A percentile compares a stretch with the other conserved stretches of the same genome.
Conservation (phyloP, 345 rosid genomes). For the Linum tenue region DNA sequence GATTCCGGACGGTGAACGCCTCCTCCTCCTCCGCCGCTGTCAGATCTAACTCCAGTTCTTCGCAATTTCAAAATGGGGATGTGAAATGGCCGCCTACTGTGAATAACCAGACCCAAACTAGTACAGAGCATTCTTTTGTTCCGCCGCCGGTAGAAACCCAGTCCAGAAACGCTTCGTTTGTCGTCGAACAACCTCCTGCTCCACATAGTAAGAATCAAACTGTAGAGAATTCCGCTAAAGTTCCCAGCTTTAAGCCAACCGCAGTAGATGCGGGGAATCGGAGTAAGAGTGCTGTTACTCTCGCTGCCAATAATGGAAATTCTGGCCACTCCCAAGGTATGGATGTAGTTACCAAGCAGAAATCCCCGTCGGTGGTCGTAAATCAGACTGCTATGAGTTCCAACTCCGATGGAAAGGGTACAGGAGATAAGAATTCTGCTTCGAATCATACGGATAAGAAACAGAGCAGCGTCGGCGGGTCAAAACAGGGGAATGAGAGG, state of each 20-base stretch:
- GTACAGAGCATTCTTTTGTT: neutral
- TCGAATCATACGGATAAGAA: conserved; percentile 19
- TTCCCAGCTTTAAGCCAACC: conserved; percentile 16
- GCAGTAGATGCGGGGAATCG: conserved; percentile 7
- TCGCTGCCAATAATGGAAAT: neutral
- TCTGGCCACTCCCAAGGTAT: neutral
- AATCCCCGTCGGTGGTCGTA: too few relatives aligned
- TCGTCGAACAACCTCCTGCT: conserved; percentile 1
- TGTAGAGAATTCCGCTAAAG: conserved; percentile 13
- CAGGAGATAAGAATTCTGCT: conserved; percentile 16
- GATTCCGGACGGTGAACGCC: neutral
- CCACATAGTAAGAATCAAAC: neutral
- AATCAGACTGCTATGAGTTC: too few relatives aligned
- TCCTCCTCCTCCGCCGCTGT: conserved; percentile 1
- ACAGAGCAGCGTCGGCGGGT: conserved; percentile 20
- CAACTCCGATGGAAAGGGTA: conserved; percentile 22
- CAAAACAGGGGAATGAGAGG: conserved; percentile 28
- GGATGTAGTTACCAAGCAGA: too few relatives aligned
- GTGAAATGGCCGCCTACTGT: conserved; percentile 5
- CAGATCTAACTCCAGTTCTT: conserved; percentile 20
- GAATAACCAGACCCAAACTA: conserved; percentile 13
- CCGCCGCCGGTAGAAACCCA: conserved; percentile 8
- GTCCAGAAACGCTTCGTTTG: conserved; percentile 6
- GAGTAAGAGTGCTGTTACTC: conserved; percentile 2
- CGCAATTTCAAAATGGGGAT: conserved; percentile 4